Evolutionary conservation across 257 asterid species (phyloP).

Genomic region (Forsythia suspensa): DNA sequence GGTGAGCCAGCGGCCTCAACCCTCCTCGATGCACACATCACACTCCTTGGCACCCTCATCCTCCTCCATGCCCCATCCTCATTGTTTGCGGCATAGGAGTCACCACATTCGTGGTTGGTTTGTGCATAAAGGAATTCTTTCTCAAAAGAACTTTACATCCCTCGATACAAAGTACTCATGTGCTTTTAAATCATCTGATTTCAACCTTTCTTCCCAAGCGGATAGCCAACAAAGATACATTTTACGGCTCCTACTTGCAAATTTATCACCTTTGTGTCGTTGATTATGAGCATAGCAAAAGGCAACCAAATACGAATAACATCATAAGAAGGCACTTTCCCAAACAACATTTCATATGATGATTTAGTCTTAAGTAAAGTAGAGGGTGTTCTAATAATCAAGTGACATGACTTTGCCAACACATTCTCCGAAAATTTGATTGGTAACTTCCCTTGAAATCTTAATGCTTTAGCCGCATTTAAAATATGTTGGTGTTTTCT

Average conservation of each 20-base stretch:
- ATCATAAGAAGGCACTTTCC: conserved; percentile 9
- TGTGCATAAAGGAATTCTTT: not conserved
- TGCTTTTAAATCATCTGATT: not conserved
- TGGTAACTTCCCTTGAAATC: not conserved
- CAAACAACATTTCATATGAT: not conserved
- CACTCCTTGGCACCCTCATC: no score
- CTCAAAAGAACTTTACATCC: not conserved
- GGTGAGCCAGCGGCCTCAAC: no score
- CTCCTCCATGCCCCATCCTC: no score
- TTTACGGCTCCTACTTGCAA: no score
- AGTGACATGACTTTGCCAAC: conserved; percentile 1
- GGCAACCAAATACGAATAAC: not conserved
- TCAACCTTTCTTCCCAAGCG: no score
- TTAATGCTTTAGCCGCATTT: no score
- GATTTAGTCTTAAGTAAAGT: conserved; percentile 3
- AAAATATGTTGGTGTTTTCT: no score
- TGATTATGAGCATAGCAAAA: conserved; percentile 15
- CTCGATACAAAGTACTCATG: not conserved
- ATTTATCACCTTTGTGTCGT: conserved; percentile 8
- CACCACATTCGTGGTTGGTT: no score
- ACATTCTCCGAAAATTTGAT: not conserved
- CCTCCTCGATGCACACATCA: no score
- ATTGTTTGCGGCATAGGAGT: no score
- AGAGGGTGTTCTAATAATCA: not conserved
- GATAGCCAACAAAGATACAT: no score